A percentile compares a stretch with the other conserved stretches of the same genome.
phyloP scores from a whole-genome alignment of 345 rosid genomes.

The Populus nigra region DNA sequence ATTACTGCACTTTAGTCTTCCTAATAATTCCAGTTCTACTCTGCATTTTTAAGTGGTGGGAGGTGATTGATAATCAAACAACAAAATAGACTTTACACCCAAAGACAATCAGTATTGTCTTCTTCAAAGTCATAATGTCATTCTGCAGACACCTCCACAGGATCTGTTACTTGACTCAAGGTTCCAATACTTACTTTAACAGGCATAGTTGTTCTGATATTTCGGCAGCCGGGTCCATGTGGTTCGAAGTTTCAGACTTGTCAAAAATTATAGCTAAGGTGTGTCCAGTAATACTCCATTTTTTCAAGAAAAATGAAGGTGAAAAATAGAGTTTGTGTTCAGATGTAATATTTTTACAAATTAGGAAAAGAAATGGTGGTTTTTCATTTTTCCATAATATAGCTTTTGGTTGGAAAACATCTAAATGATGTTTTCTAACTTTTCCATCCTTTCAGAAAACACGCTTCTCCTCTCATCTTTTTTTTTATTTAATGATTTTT shows the following conservation, averaged over 20 bases:
- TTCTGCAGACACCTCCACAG: background rate
- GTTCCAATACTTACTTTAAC: background rate
- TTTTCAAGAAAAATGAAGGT: too few species aligned
- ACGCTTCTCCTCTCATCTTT: too few species aligned
- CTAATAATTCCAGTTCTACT: background rate
- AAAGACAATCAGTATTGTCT: background rate
- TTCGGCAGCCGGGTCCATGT: background rate
- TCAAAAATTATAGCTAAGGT: too few species aligned
- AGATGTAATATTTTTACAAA: too few species aligned
- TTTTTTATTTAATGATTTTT: too few species aligned
- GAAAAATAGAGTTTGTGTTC: too few species aligned
- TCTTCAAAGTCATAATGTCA: background rate
- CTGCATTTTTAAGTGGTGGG: background rate
- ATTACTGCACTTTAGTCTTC: constrained; percentile 9
- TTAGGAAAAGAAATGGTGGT: too few species aligned
- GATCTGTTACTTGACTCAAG: background rate
- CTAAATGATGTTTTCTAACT: too few species aligned
- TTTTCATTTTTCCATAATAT: too few species aligned
- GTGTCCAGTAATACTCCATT: too few species aligned
- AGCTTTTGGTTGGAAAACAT: too few species aligned
- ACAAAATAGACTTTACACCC: constrained; percentile 16
- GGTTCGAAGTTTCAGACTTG: background rate
- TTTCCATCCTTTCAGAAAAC: too few species aligned
- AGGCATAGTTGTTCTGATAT: background rate
- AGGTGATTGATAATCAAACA: constrained; percentile 17